Evolutionary conservation across 352 stramenopile genomes (phyloP).

Genomic region (Thalassiosira livingstoniorum): DNA sequence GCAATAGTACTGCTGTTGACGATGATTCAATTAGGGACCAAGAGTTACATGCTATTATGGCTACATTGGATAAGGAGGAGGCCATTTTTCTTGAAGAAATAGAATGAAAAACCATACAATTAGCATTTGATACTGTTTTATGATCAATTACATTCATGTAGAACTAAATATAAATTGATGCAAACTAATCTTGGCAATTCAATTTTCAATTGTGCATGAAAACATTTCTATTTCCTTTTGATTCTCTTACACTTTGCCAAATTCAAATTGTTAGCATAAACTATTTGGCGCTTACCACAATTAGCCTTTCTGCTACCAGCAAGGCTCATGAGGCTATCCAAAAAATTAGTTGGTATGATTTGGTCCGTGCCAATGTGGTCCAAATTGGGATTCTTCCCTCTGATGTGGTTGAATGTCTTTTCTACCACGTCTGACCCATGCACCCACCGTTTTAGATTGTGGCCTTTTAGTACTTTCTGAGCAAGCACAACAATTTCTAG

Average conservation of each 20-base stretch:
- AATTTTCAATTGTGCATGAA: too few relatives aligned
- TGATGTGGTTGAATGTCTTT: not conserved
- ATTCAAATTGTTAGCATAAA: not conserved
- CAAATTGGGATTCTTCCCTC: not conserved
- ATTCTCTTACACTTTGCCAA: not conserved
- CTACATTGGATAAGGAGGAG: too few relatives aligned
- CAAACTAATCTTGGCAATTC: too few relatives aligned
- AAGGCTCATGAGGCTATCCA: not conserved
- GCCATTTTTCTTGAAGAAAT: too few relatives aligned
- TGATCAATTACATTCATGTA: too few relatives aligned
- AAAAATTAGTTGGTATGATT: not conserved
- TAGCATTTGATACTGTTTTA: too few relatives aligned
- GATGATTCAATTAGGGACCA: too few relatives aligned
- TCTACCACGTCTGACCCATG: not conserved
- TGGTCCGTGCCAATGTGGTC: not conserved
- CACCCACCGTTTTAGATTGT: not conserved
- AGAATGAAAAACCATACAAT: too few relatives aligned
- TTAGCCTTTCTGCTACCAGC: not conserved
- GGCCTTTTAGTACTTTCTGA: not conserved
- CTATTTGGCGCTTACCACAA: not conserved
- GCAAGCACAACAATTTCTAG: not conserved
- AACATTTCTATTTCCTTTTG: too few relatives aligned
- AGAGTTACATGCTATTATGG: too few relatives aligned
- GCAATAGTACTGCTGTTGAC: too few relatives aligned
- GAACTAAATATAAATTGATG: too few relatives aligned